Evolutionary conservation across 1,284 basidiomycete genomes (phyloP), one percentile per base, ranked within the genome.

Genomic region (Wolfiporia cocos): DNA sequence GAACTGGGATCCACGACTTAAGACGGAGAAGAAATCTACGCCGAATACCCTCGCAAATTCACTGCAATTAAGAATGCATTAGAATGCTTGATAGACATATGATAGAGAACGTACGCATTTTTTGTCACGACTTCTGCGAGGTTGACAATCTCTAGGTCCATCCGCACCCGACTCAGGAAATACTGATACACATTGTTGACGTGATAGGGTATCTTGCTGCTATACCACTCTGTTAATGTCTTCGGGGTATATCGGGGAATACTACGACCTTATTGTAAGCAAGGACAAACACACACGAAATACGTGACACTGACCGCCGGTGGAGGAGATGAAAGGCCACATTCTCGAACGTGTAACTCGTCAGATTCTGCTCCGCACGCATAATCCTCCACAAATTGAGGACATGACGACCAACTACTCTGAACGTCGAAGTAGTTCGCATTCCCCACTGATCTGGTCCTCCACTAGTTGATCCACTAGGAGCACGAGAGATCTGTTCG

Each of bases 41-140:
- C 95, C 95, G 53, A 97, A 97, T 11, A 98, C 90, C 11, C 95
- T 81, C 15, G 95, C 93, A 55, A 97, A 97, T 63, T 99, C 95
- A 4, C 92, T 94, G 54, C 6, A 24, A n/a, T n/a, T n/a, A 37
- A 34, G 3, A 24, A 7, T 18, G 17, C 39, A 34, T 21, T 38
- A 15, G 33, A 33, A n/a, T 6, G 20, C 15, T 3, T 29, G 5
- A 19, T 5, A 10, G 34, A 20, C 4, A 29, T 14, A 26, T 31
- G 15, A 28, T 15, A 17, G 18, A 17, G 23, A 1, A 67, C 84
- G 54, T 57, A 92, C 90, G 92, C 88, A 37, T 83, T 94, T 64
- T 93, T 93, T 0, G 87, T 89, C 24, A 94, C 74, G 11, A 86
- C 71, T 53, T 95, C 91, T 3, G 84, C 76, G 39, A 74, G 74